Evolutionary conservation across 805 yeast genomes (phyloP), one percentile per base, ranked within the genome.

Genomic region (Millerozyma miso): DNA sequence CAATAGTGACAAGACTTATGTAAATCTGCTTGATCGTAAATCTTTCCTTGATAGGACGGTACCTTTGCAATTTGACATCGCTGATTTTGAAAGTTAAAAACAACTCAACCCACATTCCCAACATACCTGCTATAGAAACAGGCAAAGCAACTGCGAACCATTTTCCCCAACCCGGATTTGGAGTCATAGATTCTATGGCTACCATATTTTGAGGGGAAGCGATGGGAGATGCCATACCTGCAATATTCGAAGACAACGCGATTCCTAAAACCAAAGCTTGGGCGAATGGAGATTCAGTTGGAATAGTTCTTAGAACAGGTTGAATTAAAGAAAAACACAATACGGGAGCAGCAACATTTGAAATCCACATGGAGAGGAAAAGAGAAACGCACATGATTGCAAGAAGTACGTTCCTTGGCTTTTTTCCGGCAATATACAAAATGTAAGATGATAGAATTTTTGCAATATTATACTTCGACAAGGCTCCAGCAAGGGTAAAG

Each of bases 161-260:
- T 59, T 88, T 85, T 8, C 83, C 82, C 99, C 99, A 91, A 6
- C 79, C 77, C 13, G 84, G 84, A 38, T 84, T 80, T 1, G 95
- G 96, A 43, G 73, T 74, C 98, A 91, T 91, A 52, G 83, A 71
- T 43, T 88, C 90, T 39, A 91, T 74, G 1, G 97, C 96, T 54
- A 91, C 82, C 48, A 91, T 87, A 62, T 91, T 91, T 59, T 91
- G 99, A 1, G 99, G 99, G 2, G 97, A 88, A 1, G 97, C 90
- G 56, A 91, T 91, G 5, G 99, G 99, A 3, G 96, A 88, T 0
- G 96, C 85, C 95, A 90, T 91, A 50, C 99, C 99, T 17, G 96
- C 98, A 38, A 91, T 71, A 59, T 91, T 88, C 5, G 96, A 85
- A 1, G 98, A 95, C 43, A 91, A 69, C 0, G 98, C 98, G 52